phyloP scores from a whole-genome alignment of 345 rosid genomes.

The Excoecaria agallocha region DNA sequence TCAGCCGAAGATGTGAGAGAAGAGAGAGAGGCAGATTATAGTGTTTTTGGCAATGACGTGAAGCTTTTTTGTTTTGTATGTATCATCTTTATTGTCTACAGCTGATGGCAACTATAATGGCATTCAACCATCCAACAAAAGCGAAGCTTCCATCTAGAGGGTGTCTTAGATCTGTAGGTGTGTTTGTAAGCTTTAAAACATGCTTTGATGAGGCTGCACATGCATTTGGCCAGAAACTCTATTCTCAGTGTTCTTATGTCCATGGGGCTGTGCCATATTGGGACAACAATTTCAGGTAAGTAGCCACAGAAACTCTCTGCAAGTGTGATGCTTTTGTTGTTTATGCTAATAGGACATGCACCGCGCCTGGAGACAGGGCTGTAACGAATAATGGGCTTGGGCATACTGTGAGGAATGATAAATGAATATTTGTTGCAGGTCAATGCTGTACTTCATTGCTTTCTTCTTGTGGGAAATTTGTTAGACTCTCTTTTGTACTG shows the following conservation, averaged over 20 bases:
- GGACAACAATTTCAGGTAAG: conserved; percentile 42
- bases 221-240: conserved; percentile 38
- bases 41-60: neutral
- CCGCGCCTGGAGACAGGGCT: neutral
- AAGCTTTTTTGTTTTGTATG: neutral
- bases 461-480: neutral
- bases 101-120: conserved; percentile 39
- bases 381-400: neutral
- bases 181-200: conserved; percentile 18
- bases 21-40: neutral
- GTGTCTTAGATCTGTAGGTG: conserved; percentile 31
- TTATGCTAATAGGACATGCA: neutral
- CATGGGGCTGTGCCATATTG: conserved; percentile 33
- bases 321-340: neutral
- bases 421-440: neutral
- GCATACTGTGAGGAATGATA: neutral
- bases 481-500: neutral
- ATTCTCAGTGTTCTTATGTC: conserved; percentile 29
- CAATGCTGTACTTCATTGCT: neutral
- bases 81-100: neutral
- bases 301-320: neutral
- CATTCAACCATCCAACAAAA: conserved; percentile 24
- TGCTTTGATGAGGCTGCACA: conserved; percentile 26
- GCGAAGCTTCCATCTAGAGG: conserved; percentile 19
- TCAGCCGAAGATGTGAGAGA: neutral